Evolutionary conservation across 495 filamentous ascomycete genomes (phyloP), one percentile per base, ranked within the genome.

Genomic region (Penicillium manginii): DNA sequence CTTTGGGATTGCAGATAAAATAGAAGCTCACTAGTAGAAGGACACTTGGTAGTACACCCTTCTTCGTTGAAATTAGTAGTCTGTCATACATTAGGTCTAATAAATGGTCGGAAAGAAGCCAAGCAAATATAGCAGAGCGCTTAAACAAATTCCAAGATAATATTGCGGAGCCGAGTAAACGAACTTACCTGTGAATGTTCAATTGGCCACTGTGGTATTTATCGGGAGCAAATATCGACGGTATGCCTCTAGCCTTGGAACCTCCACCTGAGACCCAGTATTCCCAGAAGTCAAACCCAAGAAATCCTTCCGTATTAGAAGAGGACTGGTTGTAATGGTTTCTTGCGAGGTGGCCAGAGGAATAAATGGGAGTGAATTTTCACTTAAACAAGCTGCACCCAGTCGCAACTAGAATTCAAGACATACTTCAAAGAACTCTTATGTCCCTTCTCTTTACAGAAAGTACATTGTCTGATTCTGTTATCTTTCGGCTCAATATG

Each of bases 291-390:
- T 29, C 31, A 17, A 48, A 22, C 29, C 37, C 22, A 12, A 37
- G 32, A 15, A 53, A 35, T 54, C 56, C 55, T 35, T 18, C 4
- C 18, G 46, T 46, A 35, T 53, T 42, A 45, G 26, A 50, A 40
- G 19, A 55, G 33, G 35, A 26, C 11, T 43, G 50, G 17, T 40
- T 37, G 35, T 14, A 17, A 46, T 51, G 6, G 31, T 52, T 50
- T 26, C 12, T 40, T 43, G 55, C 22, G 50, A 32, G 26, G 17
- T 50, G 19, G 18, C 37, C 40, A 17, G 47, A 42, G 45, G 43
- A 58, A 61, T 61, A 56, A 33, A 52, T 14, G 52, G n/a, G 17
- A 43, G 22, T 52, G 21, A 55, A 35, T 51, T 33, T 19, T n/a
- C 22, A n/a, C 33, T 40, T 29, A 46, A 42, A 45, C n/a, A 52